Evolutionary conservation across 805 yeast species (phyloP), one percentile per base, ranked within the genome.

Genomic region (Blastobotrys attinorum): DNA sequence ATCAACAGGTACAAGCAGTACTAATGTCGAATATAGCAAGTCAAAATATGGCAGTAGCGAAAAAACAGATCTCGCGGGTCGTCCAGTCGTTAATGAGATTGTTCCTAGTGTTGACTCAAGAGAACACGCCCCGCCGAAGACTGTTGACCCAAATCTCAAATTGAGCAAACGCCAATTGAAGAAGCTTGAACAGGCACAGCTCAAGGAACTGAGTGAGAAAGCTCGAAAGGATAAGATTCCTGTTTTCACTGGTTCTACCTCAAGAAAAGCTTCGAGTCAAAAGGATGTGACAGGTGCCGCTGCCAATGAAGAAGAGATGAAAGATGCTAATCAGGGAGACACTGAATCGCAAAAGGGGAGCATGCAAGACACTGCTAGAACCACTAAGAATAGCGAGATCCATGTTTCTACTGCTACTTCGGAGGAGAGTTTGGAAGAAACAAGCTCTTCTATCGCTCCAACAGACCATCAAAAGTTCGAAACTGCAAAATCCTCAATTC

Each of bases 111-210:
- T 25, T 7, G 29, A 25, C 11, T 25, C 29, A 11, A 25, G 10
- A 11, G 11, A 25, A 8, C 11, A 25, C 11, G 29, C 11, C 7
- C 29, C 29, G 29, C 29, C 29, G 7, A 25, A 11, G 10, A 11
- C 10, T 25, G 29, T 25, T 11, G n/a, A n/a, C n/a, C n/a, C n/a
- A n/a, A n/a, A n/a, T n/a, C n/a, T n/a, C n/a, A 83, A 57, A 47
- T 81, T 83, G 79, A 52, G 65, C 75, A 59, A 77, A 72, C 53
- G 50, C 20, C 62, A 81, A 23, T 83, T 79, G 55, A 75, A 73
- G 54, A 80, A 81, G 49, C 72, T 72, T 49, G 70, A 78, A 47
- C 77, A 71, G 49, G 73, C 75, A 46, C 73, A 70, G 46, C 73
- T 73, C 43, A 59, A 72, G n/a, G 46, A 49, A 16, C 48, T 43